Evolutionary conservation across 371 early-diverging fungal species (phyloP).

Genomic region (Mucor velutinosus): DNA sequence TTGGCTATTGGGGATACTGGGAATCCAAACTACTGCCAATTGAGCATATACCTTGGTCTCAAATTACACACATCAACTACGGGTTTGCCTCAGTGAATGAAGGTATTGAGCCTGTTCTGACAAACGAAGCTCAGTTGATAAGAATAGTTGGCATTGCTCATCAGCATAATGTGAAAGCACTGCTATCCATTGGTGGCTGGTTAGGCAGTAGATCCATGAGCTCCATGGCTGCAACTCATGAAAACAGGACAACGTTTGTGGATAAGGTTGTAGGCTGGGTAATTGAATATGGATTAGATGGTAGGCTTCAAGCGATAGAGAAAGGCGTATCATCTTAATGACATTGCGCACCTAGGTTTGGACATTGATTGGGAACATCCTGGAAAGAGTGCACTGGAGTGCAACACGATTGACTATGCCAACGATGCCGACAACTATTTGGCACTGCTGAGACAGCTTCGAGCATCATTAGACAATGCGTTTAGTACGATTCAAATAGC

Average conservation of each 20-base stretch:
- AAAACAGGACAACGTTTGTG: constrained; percentile 5
- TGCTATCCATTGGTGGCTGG: constrained; percentile 72
- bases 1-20: constrained; percentile 15
- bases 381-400: constrained; percentile 51
- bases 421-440: constrained; percentile 54
- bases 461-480: constrained; percentile 54
- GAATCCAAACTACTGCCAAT: constrained; percentile 23
- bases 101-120: constrained; percentile 9
- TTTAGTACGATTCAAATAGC: constrained; percentile 23
- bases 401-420: constrained; percentile 44
- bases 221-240: constrained; percentile 12
- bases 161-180: constrained; percentile 46
- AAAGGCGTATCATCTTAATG: too few species aligned
- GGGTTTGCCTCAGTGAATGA: constrained; percentile 24
- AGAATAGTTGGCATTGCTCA: constrained; percentile 42
- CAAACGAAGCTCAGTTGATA: constrained; percentile 14
- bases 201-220: constrained; percentile 42
- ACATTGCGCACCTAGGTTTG: neutral
- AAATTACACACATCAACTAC: constrained; percentile 28
- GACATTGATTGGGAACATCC: constrained; percentile 58
- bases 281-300: constrained; percentile 18
- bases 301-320: too few species aligned
- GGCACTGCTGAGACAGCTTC: constrained; percentile 60
- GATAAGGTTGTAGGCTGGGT: constrained; percentile 14
- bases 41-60: constrained; percentile 28